Evolutionary conservation across 2,329 filamentous ascomycete species (phyloP).

Genomic region (Trichoderma guizhouense): DNA sequence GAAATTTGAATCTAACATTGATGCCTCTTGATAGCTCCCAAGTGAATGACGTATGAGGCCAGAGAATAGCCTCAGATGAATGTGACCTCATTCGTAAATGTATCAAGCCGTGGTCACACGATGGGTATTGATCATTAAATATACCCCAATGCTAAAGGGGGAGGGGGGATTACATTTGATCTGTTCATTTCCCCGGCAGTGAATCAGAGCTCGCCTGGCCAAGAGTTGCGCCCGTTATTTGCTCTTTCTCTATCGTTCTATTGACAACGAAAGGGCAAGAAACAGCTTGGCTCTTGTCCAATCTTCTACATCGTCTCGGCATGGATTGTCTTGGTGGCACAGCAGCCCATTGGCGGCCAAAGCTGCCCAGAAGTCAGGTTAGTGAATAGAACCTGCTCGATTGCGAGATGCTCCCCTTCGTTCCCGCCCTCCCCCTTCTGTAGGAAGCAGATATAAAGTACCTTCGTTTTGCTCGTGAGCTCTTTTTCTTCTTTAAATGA

Average conservation of each 20-base stretch:
- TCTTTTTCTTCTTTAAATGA: not conserved
- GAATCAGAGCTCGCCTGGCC: slow-evolving; percentile 1
- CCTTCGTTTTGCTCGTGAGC: not conserved
- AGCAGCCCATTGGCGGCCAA: not conserved
- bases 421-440: not conserved
- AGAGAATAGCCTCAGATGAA: not conserved
- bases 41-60: not conserved
- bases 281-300: too few relatives aligned
- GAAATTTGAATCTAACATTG: not conserved
- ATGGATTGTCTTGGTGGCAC: not conserved
- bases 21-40: not conserved
- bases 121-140: not conserved
- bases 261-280: not conserved
- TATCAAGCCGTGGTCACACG: not conserved
- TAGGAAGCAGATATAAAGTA: not conserved
- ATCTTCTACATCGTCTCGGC: not conserved
- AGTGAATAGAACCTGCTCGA: slow-evolving; percentile 4
- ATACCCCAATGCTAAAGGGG: not conserved
- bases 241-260: not conserved
- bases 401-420: not conserved
- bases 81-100: not conserved
- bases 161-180: not conserved
- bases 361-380: not conserved
- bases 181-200: not conserved
- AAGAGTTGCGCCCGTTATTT: not conserved